Base-by-base conservation (phyloP, 139 green algal genomes). In the Nannochloris sp. region DNA sequence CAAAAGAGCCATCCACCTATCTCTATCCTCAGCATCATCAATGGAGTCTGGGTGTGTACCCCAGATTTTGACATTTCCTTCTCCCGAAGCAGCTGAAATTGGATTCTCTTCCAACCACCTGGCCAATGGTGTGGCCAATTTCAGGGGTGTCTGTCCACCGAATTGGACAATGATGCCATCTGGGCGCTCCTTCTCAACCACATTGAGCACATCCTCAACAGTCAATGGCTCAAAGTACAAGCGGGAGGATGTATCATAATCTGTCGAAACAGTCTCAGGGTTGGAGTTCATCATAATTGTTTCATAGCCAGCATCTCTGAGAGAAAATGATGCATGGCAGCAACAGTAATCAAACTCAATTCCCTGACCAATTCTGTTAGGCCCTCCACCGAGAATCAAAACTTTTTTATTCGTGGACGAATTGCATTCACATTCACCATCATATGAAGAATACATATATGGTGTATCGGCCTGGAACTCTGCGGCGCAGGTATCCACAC, bases 271-370 rank as follows among this genome's bases (percentile, higher is more conserved):
- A 4, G 94, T 99, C 84, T 99, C 94, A 0, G 94, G 94, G 83
- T 99, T 99, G 79, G 76, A 90, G 82, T 99, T 99, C 89, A 98
- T 94, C 94, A 99, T 99, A 82, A 99, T 98, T 29, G 94, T 99
- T 74, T 99, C 94, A 71, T 86, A 98, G 15, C 92, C 85, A 55
- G 53, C 61, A 25, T 73, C 72, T 4, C 72, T 66, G 48, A 99
- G 85, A 2, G 89, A 79, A 74, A 95, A 99, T 4, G 89, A 93
- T 7, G 94, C 93, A 67, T 99, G 94, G 78, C 93, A 98, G 83
- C 94, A 99, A 89, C 94, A 99, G 87, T 99, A 99, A 79, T 99
- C 94, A 56, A 99, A 99, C 81, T 98, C 94, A 58, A 99, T 99
- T 59, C 94, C 94, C 83, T 99, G 94, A 51, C 94, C 94, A 65